phyloP scores from a whole-genome alignment of 352 stramenopile species.

The Pythium aristosporum region DNA sequence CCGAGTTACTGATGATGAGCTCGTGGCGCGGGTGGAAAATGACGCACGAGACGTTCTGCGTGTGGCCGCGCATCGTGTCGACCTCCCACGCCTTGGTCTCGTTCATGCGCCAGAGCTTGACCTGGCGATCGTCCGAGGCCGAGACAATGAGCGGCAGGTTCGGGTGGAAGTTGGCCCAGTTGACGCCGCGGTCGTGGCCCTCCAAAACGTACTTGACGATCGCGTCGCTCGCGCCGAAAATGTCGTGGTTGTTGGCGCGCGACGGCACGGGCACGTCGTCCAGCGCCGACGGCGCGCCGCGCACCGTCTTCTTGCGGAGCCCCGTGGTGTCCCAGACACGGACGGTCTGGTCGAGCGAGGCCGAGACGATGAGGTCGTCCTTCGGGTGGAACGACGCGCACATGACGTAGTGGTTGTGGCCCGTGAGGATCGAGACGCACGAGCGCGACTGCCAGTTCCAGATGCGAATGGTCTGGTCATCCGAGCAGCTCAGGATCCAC shows the following conservation, averaged over 20 bases:
- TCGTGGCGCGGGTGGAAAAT: conserved; percentile 99
- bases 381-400: conserved; percentile 99
- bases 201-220: conserved; percentile 99
- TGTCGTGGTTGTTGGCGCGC: conserved; percentile 87
- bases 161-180: conserved; percentile 99
- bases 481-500: conserved; percentile 97
- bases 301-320: conserved; percentile 98
- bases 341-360: conserved; percentile 97
- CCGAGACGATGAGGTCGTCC: conserved; percentile 99
- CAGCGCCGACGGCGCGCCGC: conserved; percentile 79
- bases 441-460: conserved; percentile 99
- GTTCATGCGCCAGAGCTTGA: conserved; percentile 99
- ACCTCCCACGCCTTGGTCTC: conserved; percentile 99
- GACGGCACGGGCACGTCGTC: conserved; percentile 63
- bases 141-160: conserved; percentile 98
- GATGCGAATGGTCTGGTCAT: conserved; percentile 99
- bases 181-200: conserved; percentile 99
- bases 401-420: conserved; percentile 99
- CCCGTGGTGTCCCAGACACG: conserved; percentile 99
- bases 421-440: conserved; percentile 99
- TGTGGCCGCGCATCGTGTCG: conserved; percentile 99
- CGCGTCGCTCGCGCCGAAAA: conserved; percentile 99
- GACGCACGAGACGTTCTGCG: conserved; percentile 99
- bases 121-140: conserved; percentile 98
- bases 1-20: conserved; percentile 99